phyloP scores from a whole-genome alignment of 106 monocot genomes.

The Dendrobium catenatum region DNA sequence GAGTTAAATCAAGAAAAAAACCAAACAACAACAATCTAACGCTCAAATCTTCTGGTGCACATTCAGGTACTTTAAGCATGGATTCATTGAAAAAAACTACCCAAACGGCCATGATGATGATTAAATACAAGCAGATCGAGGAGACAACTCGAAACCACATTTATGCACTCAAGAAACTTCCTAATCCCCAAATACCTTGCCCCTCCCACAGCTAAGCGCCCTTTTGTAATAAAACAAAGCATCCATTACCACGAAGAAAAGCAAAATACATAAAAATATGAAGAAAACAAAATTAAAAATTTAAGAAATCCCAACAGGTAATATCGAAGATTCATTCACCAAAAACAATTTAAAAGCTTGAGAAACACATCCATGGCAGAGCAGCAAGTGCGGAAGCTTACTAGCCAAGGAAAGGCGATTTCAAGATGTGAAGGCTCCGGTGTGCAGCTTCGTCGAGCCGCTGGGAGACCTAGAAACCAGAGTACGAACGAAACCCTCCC shows the following conservation, averaged over 20 bases:
- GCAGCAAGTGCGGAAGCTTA: not conserved
- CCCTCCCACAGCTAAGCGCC: not conserved
- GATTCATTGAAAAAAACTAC: too few species aligned
- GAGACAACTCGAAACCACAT: not conserved
- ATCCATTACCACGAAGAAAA: not conserved
- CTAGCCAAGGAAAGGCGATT: not conserved
- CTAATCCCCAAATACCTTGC: not conserved
- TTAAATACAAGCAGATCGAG: too few species aligned
- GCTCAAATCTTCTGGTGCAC: too few species aligned
- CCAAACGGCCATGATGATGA: too few species aligned
- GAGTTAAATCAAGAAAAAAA: too few species aligned
- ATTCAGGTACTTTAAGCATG: too few species aligned
- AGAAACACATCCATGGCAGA: not conserved
- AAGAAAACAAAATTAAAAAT: not conserved
- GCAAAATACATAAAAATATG: not conserved
- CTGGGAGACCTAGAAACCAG: not conserved
- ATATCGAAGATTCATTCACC: not conserved
- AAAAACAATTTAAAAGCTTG: not conserved
- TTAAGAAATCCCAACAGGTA: not conserved
- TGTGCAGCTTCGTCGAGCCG: not conserved
- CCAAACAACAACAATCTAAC: too few species aligned
- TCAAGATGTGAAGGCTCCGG: not conserved
- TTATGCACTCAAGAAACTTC: not conserved
- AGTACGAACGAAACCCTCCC: not conserved
- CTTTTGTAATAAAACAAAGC: not conserved